Conservation (phyloP, 2,329 filamentous ascomycete species). For the Coniochaeta hoffmannii region DNA sequence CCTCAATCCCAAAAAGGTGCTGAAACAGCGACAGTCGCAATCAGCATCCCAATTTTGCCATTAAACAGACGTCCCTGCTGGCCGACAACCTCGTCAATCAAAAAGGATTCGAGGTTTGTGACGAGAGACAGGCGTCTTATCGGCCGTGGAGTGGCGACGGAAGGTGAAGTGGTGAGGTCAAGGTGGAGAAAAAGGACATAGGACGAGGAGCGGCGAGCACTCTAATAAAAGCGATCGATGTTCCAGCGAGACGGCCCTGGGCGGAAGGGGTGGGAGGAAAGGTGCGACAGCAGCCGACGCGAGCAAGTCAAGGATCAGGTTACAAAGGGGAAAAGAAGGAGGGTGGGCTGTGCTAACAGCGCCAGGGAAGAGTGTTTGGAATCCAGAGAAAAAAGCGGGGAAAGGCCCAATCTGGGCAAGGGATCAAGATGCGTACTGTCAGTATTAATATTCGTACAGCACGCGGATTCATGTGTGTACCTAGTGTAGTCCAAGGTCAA, state of each 20-base stretch:
- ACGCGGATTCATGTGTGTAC: neutral
- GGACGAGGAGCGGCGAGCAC: conserved; percentile 1
- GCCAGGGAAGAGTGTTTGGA: neutral
- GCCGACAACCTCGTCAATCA: neutral
- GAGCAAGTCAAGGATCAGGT: neutral
- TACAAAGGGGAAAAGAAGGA: neutral
- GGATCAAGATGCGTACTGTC: neutral
- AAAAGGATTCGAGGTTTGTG: neutral
- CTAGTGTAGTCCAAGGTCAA: neutral
- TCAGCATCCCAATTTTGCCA: neutral
- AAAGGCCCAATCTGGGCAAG: neutral
- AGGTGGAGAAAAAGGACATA: conserved; percentile 7
- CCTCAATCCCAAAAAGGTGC: neutral
- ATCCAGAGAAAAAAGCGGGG: neutral
- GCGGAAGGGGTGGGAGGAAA: neutral
- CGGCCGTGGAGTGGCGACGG: neutral
- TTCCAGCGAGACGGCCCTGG: neutral
- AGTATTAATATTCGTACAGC: neutral
- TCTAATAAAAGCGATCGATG: neutral
- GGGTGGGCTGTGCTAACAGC: neutral
- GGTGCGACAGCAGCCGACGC: neutral
- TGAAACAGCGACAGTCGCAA: neutral
- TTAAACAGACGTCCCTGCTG: neutral
- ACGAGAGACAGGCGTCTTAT: neutral
- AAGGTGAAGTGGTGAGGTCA: conserved; percentile 3